Evolutionary conservation across 768 basidiomycete genomes (phyloP).

Genomic region (Trametes punicea): DNA sequence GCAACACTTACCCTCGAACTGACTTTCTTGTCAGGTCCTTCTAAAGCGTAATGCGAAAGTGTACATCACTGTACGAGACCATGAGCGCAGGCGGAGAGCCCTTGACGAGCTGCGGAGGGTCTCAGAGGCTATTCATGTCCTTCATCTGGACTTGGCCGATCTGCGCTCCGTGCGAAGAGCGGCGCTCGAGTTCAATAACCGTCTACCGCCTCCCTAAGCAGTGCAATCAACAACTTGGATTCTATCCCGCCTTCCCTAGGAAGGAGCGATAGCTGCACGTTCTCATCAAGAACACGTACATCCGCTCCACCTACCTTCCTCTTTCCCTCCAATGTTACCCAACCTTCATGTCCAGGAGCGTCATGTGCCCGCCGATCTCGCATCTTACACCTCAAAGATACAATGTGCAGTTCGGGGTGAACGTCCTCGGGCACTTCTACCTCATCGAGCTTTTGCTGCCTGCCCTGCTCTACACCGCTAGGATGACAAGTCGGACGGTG

Average conservation of each 20-base stretch:
- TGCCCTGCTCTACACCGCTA: constrained; percentile 37
- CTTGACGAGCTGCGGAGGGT: constrained; percentile 3
- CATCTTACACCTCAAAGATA: constrained; percentile 31
- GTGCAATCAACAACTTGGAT: no score
- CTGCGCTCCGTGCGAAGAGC: constrained; percentile 3
- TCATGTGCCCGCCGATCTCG: constrained; percentile 5
- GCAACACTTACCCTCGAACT: no score
- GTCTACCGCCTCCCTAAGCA: background rate
- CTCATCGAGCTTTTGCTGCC: constrained; percentile 54
- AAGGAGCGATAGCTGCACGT: constrained; percentile 43
- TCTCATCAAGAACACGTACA: constrained; percentile 49
- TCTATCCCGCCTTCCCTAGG: background rate
- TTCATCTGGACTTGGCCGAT: constrained; percentile 4
- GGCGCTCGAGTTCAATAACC: background rate
- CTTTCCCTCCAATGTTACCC: constrained; percentile 28
- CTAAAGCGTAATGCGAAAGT: constrained; percentile 11
- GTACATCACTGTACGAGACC: constrained; percentile 6
- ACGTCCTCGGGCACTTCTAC: constrained; percentile 46
- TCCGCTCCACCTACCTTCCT: background rate
- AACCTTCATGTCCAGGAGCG: constrained; percentile 33
- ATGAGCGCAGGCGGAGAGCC: background rate
- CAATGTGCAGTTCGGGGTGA: constrained; percentile 40
- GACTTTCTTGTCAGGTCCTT: background rate
- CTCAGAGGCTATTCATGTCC: constrained; percentile 6
- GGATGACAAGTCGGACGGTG: constrained; percentile 37